phyloP scores from a whole-genome alignment of 164 flowering plant genomes.

The Magnolia sinica region DNA sequence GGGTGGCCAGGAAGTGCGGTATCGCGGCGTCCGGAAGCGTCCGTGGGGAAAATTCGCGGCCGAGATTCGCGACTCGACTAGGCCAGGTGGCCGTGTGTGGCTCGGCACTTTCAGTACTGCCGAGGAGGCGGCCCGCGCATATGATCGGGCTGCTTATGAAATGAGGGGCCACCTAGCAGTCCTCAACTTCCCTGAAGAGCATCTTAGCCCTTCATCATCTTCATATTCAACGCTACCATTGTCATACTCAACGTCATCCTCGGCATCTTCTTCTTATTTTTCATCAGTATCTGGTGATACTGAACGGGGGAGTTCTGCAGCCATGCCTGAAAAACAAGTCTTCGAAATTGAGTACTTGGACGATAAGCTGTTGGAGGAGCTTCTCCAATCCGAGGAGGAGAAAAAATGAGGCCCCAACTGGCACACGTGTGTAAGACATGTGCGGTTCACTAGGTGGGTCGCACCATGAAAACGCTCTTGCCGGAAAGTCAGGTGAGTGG shows the following conservation, averaged over 20 bases:
- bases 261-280: not conserved
- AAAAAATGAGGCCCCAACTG: not conserved
- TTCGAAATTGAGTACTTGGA: slow-evolving; percentile 15
- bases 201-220: not conserved
- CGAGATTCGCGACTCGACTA: slow-evolving; percentile 10
- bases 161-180: slow-evolving; percentile 12
- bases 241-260: not conserved
- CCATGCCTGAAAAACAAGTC: slow-evolving; percentile 2
- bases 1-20: slow-evolving; percentile 3
- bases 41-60: slow-evolving; percentile 15
- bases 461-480: not conserved
- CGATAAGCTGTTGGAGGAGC: slow-evolving; percentile 14
- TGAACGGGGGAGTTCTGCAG: not conserved
- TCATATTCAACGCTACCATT: not conserved
- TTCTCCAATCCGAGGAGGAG: slow-evolving; percentile 7
- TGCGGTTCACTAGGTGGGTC: not conserved
- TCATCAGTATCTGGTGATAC: not conserved
- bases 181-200: slow-evolving; percentile 12
- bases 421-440: not conserved
- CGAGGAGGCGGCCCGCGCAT: slow-evolving; percentile 13
- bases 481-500: not conserved
- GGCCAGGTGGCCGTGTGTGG: slow-evolving; percentile 9
- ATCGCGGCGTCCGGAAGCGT: slow-evolving; percentile 14
- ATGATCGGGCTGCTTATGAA: slow-evolving; percentile 10
- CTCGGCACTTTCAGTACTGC: slow-evolving; percentile 10